Conservation (phyloP, 495 filamentous ascomycete genomes). For the Hapsidospora chrysogenum region DNA sequence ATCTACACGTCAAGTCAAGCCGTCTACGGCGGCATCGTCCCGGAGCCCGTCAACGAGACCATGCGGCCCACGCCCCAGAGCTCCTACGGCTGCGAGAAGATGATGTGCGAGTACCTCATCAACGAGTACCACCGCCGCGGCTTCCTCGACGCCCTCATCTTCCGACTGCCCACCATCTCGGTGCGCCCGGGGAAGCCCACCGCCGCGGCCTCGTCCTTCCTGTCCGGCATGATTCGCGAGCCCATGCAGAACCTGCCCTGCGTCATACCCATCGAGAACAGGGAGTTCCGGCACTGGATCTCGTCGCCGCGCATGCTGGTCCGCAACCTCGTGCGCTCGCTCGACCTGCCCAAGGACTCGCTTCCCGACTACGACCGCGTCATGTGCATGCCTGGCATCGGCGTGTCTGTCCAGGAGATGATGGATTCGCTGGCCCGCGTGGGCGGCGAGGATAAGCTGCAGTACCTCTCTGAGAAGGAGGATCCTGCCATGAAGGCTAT, state of each 20-base stretch:
- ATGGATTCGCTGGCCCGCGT: constrained; percentile 53
- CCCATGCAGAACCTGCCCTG: constrained; percentile 43
- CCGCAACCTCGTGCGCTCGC: constrained; percentile 52
- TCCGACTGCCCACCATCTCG: constrained; percentile 59
- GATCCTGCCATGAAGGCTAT: constrained; percentile 52
- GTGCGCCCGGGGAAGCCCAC: constrained; percentile 62
- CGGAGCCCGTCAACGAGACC: constrained; percentile 14
- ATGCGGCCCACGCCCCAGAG: constrained; percentile 49
- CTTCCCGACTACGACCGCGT: constrained; percentile 38
- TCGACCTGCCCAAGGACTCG: constrained; percentile 35
- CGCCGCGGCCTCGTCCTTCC: constrained; percentile 57
- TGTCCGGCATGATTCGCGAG: constrained; percentile 46
- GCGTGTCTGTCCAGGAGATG: constrained; percentile 57
- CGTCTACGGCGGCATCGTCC: constrained; percentile 22
- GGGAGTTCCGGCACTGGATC: constrained; percentile 45
- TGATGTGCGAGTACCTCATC: constrained; percentile 55
- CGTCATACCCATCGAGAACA: constrained; percentile 41
- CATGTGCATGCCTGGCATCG: constrained; percentile 59
- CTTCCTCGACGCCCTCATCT: constrained; percentile 46
- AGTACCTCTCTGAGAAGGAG: constrained; percentile 45
- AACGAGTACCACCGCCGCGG: constrained; percentile 62
- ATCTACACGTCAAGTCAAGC: constrained; percentile 37
- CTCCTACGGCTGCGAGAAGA: constrained; percentile 66
- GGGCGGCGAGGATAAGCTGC: constrained; percentile 50
- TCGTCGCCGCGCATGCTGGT: constrained; percentile 50